Conservation (phyloP, 768 basidiomycete genomes). For the Termitomyces sp. region DNA sequence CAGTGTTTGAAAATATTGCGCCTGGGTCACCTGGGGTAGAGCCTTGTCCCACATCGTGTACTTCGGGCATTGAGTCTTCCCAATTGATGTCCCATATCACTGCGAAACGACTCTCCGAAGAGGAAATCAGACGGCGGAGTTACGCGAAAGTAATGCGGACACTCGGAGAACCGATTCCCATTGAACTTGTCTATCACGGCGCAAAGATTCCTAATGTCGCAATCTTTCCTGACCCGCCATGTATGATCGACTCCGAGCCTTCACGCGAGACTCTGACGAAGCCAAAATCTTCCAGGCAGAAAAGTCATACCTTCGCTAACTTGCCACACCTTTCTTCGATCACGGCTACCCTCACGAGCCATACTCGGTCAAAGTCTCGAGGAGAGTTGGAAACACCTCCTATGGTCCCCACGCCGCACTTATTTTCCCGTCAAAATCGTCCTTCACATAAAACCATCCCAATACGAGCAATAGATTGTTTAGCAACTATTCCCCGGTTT, state of each 20-base stretch:
- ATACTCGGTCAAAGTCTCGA: conserved; percentile 10
- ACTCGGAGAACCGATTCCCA: conserved; percentile 16
- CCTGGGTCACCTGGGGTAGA: conserved; percentile 10
- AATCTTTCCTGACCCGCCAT: conserved; percentile 11
- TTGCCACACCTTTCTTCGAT: conserved; percentile 9
- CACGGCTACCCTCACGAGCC: neutral
- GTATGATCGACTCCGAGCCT: neutral
- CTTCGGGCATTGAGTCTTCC: neutral
- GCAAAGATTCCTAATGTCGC: conserved; percentile 9
- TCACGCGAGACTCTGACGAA: neutral
- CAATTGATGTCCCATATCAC: conserved; percentile 3
- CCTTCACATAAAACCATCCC: neutral
- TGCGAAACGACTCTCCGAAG: conserved; percentile 10
- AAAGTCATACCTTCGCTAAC: conserved; percentile 11
- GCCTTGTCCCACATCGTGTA: neutral
- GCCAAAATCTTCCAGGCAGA: conserved; percentile 1
- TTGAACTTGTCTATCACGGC: conserved; percentile 14
- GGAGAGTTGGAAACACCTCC: neutral
- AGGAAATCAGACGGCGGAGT: conserved; percentile 11
- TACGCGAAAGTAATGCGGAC: conserved; percentile 17
- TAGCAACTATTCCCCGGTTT: neutral
- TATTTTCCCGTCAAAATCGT: neutral
- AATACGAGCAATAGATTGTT: neutral
- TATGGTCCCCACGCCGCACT: neutral
- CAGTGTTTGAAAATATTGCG: conserved; percentile 9